Base-by-base conservation (phyloP, 1,139 yeast genomes). In the Lodderomyces parapsilosis region DNA sequence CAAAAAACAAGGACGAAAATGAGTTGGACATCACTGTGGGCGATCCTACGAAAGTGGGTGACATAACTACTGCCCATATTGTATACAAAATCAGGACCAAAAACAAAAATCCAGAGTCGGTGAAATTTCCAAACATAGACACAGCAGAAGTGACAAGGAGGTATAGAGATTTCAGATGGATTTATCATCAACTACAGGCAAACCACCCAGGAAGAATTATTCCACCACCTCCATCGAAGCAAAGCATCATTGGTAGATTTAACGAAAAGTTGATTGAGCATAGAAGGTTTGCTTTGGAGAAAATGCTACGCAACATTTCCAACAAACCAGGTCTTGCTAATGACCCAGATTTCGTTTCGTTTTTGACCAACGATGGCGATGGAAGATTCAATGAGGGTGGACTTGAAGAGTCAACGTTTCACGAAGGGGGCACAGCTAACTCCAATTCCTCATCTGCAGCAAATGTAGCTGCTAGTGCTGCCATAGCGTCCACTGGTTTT, bases 201-300 rank as follows among this genome's bases (percentile, higher is more conserved):
- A 88, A 85, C 54, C 90, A 93, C 58, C 96, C 96, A 24, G 99
- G 99, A 1, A 73, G 78, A 45, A 85, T 94, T 34, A 83, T 94
- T 22, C 99, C 99, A 0, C 96, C 99, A 0, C 98, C 99, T 9
- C 99, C 99, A 1, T 88, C 89, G 31, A 94, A 94, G 58, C 98
- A 93, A 62, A 87, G 89, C 0, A 71, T 71, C 43, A 85, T 91
- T 46, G 97, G 96, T 3, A 73, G 96, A 50, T 86, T 85, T 64
- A 88, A 89, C 56, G 91, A 87, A 52, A 90, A 83, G 55, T 90
- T 93, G 57, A 83, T 93, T 42, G 98, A 91, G 59, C 81, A 81
- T 51, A 78, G 99, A 62, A 72, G 98, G 47, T 68, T 83, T 33
- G 89, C 94, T n/a, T 71, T 93, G 60, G 97, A 91, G 58, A 81